A percentile compares a stretch with the other conserved stretches of the same genome.
Conservation (phyloP, 139 green algal species). For the Nannochloris sp. region DNA sequence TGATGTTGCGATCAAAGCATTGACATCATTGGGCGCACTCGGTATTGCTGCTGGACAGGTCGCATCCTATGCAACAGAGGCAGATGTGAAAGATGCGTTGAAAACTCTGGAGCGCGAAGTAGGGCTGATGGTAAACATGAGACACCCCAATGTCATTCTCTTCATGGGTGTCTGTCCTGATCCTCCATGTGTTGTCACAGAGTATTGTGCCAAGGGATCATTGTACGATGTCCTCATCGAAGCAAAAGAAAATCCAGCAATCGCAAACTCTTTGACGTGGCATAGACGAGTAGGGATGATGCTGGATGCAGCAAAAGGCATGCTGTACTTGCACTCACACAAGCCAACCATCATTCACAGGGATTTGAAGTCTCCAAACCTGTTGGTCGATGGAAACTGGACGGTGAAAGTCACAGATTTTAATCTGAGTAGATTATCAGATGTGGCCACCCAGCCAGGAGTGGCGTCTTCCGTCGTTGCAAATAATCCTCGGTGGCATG, state of each 20-base stretch:
- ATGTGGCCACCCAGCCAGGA: constrained; percentile 11
- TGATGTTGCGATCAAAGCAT: constrained; percentile 56
- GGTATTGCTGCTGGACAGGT: constrained; percentile 7
- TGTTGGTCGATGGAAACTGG: constrained; percentile 55
- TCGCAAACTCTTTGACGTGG: constrained; percentile 37
- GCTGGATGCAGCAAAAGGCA: constrained; percentile 54
- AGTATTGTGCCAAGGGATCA: constrained; percentile 37
- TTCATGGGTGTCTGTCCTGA: constrained; percentile 56
- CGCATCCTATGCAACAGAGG: background rate
- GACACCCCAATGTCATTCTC: constrained; percentile 54
- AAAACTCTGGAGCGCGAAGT: constrained; percentile 42
- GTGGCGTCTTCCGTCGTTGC: constrained; percentile 41
- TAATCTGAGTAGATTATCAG: constrained; percentile 40
- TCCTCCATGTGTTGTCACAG: constrained; percentile 29
- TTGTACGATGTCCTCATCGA: constrained; percentile 47
- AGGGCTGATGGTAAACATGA: constrained; percentile 41
- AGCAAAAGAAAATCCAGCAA: constrained; percentile 6
- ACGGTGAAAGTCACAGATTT: constrained; percentile 54
- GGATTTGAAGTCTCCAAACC: constrained; percentile 54
- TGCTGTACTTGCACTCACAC: constrained; percentile 49
- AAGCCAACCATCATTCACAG: constrained; percentile 53
- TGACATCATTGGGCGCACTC: constrained; percentile 22
- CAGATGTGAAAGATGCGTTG: constrained; percentile 6
- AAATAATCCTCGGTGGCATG: constrained; percentile 51
- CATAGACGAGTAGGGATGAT: constrained; percentile 33